Evolutionary conservation across 345 rosid species (phyloP).

Genomic region (Triadica sebifera): DNA sequence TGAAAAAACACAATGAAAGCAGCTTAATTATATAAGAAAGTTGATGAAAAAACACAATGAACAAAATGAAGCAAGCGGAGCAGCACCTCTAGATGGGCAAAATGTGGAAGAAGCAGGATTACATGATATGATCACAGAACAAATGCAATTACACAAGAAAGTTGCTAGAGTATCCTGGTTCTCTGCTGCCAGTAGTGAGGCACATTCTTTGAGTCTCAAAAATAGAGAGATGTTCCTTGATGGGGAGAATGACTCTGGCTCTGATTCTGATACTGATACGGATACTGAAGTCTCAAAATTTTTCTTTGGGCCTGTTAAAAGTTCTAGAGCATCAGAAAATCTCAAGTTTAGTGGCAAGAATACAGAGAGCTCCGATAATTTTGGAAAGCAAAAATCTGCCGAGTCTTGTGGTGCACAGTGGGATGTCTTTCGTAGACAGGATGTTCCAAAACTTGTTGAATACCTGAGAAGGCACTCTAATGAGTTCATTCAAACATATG

Average conservation of each 20-base stretch:
- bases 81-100: slow-evolving; percentile 27
- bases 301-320: slow-evolving; percentile 27
- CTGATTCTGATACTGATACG: slow-evolving; percentile 44
- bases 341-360: slow-evolving; percentile 26
- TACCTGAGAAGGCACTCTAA: slow-evolving; percentile 64
- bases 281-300: slow-evolving; percentile 42
- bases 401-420: slow-evolving; percentile 74
- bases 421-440: slow-evolving; percentile 92
- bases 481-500: slow-evolving; percentile 45
- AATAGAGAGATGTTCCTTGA: slow-evolving; percentile 27
- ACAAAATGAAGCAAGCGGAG: slow-evolving; percentile 34
- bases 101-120: slow-evolving; percentile 31
- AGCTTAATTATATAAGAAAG: slow-evolving; percentile 73
- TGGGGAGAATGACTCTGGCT: slow-evolving; percentile 38
- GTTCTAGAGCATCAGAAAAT: slow-evolving; percentile 37
- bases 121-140: slow-evolving; percentile 31
- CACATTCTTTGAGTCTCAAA: slow-evolving; percentile 15
- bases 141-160: slow-evolving; percentile 30
- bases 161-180: slow-evolving; percentile 40
- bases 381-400: slow-evolving; percentile 32
- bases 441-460: slow-evolving; percentile 74
- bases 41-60: slow-evolving; percentile 55
- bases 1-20: slow-evolving; percentile 58
- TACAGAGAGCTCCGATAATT: slow-evolving; percentile 28
- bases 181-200: slow-evolving; percentile 34